phyloP scores from a whole-genome alignment of 257 asterid genomes.

The Gentiana macrophylla region DNA sequence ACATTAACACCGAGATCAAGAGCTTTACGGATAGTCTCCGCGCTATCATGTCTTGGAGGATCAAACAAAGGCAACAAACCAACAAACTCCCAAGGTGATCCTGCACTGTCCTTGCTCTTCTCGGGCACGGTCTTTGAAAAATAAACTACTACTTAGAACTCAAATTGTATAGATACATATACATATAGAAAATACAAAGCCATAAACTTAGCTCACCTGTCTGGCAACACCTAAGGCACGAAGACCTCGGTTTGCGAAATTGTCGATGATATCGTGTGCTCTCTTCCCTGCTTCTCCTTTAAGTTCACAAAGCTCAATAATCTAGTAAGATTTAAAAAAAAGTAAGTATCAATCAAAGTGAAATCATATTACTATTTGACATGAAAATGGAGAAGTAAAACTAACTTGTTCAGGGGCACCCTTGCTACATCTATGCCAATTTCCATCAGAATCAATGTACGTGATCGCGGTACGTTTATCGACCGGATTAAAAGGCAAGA shows the following conservation, averaged over 20 bases:
- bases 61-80: constrained; percentile 83
- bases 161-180: neutral
- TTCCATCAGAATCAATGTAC: constrained; percentile 41
- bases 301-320: constrained; percentile 64
- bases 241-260: constrained; percentile 79
- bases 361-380: neutral
- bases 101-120: constrained; percentile 50
- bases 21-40: constrained; percentile 74
- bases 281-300: constrained; percentile 41
- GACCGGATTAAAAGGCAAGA: constrained; percentile 85
- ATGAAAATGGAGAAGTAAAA: neutral
- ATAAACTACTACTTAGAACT: neutral
- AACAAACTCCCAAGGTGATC: constrained; percentile 73
- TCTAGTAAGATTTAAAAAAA: constrained; percentile 21
- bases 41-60: constrained; percentile 95
- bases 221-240: constrained; percentile 74
- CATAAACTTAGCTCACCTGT: constrained; percentile 30
- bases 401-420: constrained; percentile 93
- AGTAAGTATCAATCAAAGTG: too few species aligned
- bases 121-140: constrained; percentile 46
- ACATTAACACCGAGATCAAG: constrained; percentile 88
- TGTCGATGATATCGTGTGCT: constrained; percentile 57
- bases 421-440: constrained; percentile 79
- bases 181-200: neutral
- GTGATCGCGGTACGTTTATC: constrained; percentile 89